These are phyloP conservation scores for Fusarium oligoseptatum DNA, from an alignment of 2,329 filamentous ascomycete genomes.

Conservation along the genomic window DNA sequence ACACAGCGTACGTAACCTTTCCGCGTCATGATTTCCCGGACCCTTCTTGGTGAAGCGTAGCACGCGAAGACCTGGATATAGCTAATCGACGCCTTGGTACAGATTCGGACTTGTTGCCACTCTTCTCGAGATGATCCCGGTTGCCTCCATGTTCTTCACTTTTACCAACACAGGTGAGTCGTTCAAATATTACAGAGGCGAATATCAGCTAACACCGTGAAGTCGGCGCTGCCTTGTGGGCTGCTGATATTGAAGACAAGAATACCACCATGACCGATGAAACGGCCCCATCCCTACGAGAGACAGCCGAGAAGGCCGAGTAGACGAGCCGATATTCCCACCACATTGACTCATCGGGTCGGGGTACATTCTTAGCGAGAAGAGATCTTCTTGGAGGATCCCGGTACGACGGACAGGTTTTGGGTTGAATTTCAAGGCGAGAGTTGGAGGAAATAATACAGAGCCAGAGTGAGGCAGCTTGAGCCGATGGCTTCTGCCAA, in stretches of 20 bases:
- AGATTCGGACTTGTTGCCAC: conserved; percentile 83
- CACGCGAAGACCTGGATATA: conserved; percentile 4
- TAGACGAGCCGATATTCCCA: conserved; percentile 41
- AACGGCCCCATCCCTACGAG: conserved; percentile 64
- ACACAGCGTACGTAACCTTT: conserved; percentile 76
- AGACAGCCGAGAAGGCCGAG: conserved; percentile 64
- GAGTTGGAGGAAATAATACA: not conserved
- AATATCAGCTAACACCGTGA: conserved; percentile 19
- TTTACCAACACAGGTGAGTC: conserved; percentile 84
- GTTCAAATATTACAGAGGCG: not conserved
- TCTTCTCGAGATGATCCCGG: conserved; percentile 85
- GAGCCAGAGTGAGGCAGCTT: not conserved
- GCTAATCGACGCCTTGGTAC: conserved; percentile 24
- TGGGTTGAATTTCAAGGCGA: not conserved
- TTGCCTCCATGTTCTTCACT: conserved; percentile 85
- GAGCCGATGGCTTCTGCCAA: not conserved
- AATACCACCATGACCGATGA: conserved; percentile 62
- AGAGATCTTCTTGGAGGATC: not conserved
- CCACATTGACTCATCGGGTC: not conserved
- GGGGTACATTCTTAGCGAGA: not conserved
- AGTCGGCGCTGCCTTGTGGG: conserved; percentile 96
- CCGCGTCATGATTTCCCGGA: not conserved
- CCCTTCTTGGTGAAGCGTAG: conserved; percentile 9
- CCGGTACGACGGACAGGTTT: not conserved
- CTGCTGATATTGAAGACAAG: conserved; percentile 81